Conservation (phyloP, 2,329 filamentous ascomycete species). For the Talaromyces piceae region DNA sequence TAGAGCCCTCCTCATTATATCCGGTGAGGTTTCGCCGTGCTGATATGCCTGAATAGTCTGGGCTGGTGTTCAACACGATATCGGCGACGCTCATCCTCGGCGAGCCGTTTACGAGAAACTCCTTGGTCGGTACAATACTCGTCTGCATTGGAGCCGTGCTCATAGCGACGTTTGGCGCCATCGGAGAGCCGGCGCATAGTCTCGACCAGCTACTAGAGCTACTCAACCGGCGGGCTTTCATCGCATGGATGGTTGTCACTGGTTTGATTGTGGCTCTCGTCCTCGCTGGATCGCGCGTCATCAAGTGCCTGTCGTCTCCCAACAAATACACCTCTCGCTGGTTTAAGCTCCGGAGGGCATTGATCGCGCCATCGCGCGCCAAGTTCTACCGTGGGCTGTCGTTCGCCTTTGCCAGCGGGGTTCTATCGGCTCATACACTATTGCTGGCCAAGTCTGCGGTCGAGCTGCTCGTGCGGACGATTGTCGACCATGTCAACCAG, state of each 20-base stretch:
- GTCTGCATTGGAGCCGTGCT: conserved; percentile 83
- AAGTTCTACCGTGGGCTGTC: conserved; percentile 73
- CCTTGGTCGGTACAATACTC: conserved; percentile 79
- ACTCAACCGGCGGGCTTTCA: conserved; percentile 65
- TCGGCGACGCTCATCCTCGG: conserved; percentile 88
- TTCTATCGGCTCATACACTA: conserved; percentile 86
- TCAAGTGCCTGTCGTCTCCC: conserved; percentile 32
- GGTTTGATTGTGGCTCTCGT: conserved; percentile 63
- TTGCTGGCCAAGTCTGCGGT: conserved; percentile 95
- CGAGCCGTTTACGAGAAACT: conserved; percentile 91
- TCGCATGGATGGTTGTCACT: conserved; percentile 83
- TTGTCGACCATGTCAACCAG: conserved; percentile 80
- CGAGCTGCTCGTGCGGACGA: conserved; percentile 80
- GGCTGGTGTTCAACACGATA: conserved; percentile 96
- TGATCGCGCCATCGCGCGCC: conserved; percentile 51
- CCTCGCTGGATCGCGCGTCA: conserved; percentile 49
- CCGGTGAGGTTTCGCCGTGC: conserved; percentile 1
- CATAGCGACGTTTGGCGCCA: conserved; percentile 89
- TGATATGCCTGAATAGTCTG: conserved; percentile 48
- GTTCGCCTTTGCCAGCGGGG: conserved; percentile 85
- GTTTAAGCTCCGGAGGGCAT: conserved; percentile 40
- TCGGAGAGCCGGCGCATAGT: conserved; percentile 85
- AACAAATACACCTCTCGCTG: conserved; percentile 24
- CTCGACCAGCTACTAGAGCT: conserved; percentile 73
- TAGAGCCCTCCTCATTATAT: too few relatives aligned